phyloP scores from a whole-genome alignment of 2,329 filamentous ascomycete genomes.

The Talaromyces funiculosus region DNA sequence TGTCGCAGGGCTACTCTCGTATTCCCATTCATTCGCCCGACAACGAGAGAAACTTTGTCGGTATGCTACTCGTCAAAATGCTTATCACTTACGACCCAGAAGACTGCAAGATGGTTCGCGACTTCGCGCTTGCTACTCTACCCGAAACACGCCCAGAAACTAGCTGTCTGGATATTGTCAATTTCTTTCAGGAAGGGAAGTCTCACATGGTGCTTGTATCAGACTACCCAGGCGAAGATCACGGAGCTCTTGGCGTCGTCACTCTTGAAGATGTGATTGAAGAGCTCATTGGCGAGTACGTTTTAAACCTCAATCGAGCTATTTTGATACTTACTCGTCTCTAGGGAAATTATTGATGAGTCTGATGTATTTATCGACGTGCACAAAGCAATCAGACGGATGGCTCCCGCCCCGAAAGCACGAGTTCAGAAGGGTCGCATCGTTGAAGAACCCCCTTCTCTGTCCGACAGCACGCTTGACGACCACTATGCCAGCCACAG shows the following conservation, averaged over 20 bases:
- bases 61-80: slow-evolving; percentile 98
- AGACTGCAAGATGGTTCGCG: slow-evolving; percentile 76
- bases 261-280: slow-evolving; percentile 98
- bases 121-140: slow-evolving; percentile 87
- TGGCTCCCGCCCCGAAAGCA: slow-evolving; percentile 75
- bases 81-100: slow-evolving; percentile 98
- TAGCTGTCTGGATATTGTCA: slow-evolving; percentile 95
- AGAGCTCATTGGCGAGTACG: slow-evolving; percentile 93
- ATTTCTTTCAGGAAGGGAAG: slow-evolving; percentile 99
- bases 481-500: slow-evolving; percentile 42
- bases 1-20: slow-evolving; percentile 89
- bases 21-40: slow-evolving; percentile 90
- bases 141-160: slow-evolving; percentile 94
- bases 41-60: slow-evolving; percentile 81
- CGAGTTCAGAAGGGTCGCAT: slow-evolving; percentile 57
- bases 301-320: slow-evolving; percentile 21
- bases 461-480: slow-evolving; percentile 23
- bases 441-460: slow-evolving; percentile 42
- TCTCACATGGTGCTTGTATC: slow-evolving; percentile 98
- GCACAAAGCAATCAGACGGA: slow-evolving; percentile 90
- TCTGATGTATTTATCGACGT: slow-evolving; percentile 98
- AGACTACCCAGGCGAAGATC: slow-evolving; percentile 80
- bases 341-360: slow-evolving; percentile 94
- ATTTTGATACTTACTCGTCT: not conserved
- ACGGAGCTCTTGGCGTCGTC: slow-evolving; percentile 85